Evolutionary conservation across 140 eudicot genomes (phyloP), one percentile per base, ranked within the genome.

Genomic region (Anethum foeniculum): DNA sequence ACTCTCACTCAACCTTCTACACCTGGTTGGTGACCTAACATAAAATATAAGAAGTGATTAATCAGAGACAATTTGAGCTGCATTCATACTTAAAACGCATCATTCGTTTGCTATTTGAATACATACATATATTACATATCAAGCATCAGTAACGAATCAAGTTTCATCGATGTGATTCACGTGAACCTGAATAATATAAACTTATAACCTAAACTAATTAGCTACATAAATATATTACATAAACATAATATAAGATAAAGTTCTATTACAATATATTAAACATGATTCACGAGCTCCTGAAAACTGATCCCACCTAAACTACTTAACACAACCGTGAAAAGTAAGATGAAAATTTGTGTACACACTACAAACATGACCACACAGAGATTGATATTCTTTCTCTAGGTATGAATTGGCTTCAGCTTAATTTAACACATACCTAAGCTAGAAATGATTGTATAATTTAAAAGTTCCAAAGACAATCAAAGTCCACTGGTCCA

Each of bases 401-500:
- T 60, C 68, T 23, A 60, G 13, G 67, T 58, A 58, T 58, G 67
- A n/a, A 7, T 23, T 58, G 67, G 30, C 30, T 58, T n/a, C 32
- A n/a, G 68, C 32, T 23, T 56, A 56, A n/a, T 56, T 60, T 60
- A 60, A 60, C 32, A n/a, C 9, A n/a, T n/a, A 3, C 15, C 65
- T 10, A n/a, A 60, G 32, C 11, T n/a, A n/a, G 21, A 58, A 23
- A 58, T 58, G 13, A 58, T 60, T 60, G 68, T 60, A n/a, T n/a
- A 60, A 60, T n/a, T 93, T 88, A 90, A 84, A 85, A 91, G 81
- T 87, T 84, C 98, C 98, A 93, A 48, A 93, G 69, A 80, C 87
- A 82, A 88, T 85, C 92, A 83, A 84, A 77, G 76, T 87, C 94
- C 67, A 81, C 83, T 76, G 89, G 86, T 7, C 90, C 89, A 84